phyloP scores from a whole-genome alignment of 2,329 filamentous ascomycete genomes.

The Aotearoamyces nothofagi region DNA sequence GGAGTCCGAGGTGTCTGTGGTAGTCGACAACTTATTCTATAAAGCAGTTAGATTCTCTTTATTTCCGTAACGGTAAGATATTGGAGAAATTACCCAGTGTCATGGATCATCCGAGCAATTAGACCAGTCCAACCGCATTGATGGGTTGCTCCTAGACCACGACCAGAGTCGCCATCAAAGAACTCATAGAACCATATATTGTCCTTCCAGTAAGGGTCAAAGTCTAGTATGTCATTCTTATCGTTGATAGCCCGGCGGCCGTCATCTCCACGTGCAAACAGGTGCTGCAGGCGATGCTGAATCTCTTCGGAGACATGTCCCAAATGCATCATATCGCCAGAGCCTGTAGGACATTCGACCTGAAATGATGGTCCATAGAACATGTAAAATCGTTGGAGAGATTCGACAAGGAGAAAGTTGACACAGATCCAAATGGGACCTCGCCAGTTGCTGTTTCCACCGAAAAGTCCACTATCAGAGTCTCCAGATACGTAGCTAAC shows the following conservation, averaged over 20 bases:
- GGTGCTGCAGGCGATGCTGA: constrained; percentile 83
- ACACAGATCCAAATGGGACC: constrained; percentile 92
- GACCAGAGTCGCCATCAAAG: constrained; percentile 84
- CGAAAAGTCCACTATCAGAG: constrained; percentile 87
- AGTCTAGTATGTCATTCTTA: constrained; percentile 74
- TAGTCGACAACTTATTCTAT: constrained; percentile 71
- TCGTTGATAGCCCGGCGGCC: constrained; percentile 81
- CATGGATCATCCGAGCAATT: constrained; percentile 93
- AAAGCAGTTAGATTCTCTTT: constrained; percentile 29
- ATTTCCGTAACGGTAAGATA: too few relatives aligned
- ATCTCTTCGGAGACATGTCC: constrained; percentile 91
- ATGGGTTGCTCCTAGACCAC: constrained; percentile 81
- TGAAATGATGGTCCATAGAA: constrained; percentile 84
- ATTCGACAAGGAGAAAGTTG: constrained; percentile 89
- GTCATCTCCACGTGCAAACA: constrained; percentile 73
- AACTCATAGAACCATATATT: constrained; percentile 95
- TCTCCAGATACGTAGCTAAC: constrained; percentile 91
- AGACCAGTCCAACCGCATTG: constrained; percentile 95
- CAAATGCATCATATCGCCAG: constrained; percentile 88
- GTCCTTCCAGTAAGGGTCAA: constrained; percentile 85
- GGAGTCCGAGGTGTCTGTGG: constrained; percentile 89
- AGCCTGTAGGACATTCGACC: constrained; percentile 87
- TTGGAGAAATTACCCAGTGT: constrained; percentile 60
- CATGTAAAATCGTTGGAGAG: constrained; percentile 87
- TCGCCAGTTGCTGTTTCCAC: constrained; percentile 96